Conservation (phyloP, 129 eudicot genomes). For the Artemisia annua region DNA sequence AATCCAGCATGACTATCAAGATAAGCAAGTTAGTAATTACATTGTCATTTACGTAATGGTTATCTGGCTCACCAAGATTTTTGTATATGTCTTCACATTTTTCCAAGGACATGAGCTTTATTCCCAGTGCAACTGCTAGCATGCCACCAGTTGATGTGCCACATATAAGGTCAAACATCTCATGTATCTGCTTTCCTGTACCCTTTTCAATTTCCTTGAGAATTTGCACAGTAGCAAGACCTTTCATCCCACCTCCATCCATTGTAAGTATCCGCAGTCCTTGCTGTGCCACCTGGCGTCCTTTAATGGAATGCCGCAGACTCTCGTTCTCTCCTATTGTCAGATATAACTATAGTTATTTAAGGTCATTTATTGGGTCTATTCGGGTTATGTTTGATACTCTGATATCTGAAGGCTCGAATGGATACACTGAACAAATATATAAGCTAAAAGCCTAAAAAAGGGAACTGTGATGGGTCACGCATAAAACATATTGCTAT, state of each 20-base stretch:
- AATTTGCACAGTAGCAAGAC: constrained; percentile 89
- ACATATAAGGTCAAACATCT: constrained; percentile 95
- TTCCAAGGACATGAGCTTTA: constrained; percentile 77
- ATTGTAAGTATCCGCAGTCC: constrained; percentile 89
- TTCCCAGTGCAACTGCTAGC: constrained; percentile 99
- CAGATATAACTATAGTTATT: constrained; percentile 12
- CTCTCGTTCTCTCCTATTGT: constrained; percentile 81
- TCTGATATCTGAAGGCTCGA: background rate
- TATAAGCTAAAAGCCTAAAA: background rate
- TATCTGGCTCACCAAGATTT: constrained; percentile 67
- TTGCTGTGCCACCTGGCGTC: constrained; percentile 75
- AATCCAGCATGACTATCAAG: background rate
- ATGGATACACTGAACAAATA: no score
- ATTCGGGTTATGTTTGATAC: background rate
- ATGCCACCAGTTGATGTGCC: constrained; percentile 99
- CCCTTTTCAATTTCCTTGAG: constrained; percentile 91
- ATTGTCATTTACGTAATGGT: constrained; percentile 5
- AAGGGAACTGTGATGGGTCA: background rate
- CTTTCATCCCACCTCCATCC: constrained; percentile 99
- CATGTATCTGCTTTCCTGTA: constrained; percentile 88
- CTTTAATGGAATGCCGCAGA: constrained; percentile 73
- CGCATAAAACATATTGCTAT: background rate
- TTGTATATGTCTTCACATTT: constrained; percentile 96
- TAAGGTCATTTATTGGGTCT: background rate
- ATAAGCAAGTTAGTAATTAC: constrained; percentile 1